Conservation (phyloP, 148 eudicot species). For the Limonium bicolor region DNA sequence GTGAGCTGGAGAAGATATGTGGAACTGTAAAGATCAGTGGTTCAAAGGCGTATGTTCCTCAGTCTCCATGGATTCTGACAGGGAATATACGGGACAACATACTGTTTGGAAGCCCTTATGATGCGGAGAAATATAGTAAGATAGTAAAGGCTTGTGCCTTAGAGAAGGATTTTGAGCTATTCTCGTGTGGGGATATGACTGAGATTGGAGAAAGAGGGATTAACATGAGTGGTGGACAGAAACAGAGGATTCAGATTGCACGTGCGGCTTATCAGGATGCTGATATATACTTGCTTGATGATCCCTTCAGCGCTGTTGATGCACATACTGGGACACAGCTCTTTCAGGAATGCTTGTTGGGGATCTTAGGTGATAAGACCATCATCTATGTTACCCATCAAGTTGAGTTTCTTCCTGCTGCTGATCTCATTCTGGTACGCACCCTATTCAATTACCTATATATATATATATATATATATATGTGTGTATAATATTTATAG, state of each 20-base stretch:
- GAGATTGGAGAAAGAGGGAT: constrained; percentile 55
- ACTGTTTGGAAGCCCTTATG: constrained; percentile 34
- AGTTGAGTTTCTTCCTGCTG: constrained; percentile 97
- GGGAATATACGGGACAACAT: constrained; percentile 41
- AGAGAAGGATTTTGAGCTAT: constrained; percentile 38
- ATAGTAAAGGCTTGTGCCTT: constrained; percentile 43
- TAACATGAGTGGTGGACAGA: constrained; percentile 60
- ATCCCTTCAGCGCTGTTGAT: constrained; percentile 63
- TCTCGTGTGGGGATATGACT: constrained; percentile 39
- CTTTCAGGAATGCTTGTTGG: constrained; percentile 87
- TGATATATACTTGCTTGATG: constrained; percentile 44
- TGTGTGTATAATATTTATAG: background rate
- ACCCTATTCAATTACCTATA: background rate
- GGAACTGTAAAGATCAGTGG: constrained; percentile 29
- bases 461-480: background rate
- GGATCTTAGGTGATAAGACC: constrained; percentile 69
- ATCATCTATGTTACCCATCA: constrained; percentile 85
- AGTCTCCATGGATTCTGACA: constrained; percentile 49
- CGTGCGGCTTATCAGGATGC: constrained; percentile 45
- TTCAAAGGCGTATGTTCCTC: constrained; percentile 39
- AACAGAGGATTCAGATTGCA: constrained; percentile 50
- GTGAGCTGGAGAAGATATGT: constrained; percentile 33
- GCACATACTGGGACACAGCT: constrained; percentile 61
- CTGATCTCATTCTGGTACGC: constrained; percentile 81
- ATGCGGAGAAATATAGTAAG: constrained; percentile 23